Percentiles rank a stretch among this genome's conserved stretches.
phyloP scores from a whole-genome alignment of 495 filamentous ascomycete genomes.

The Annulohypoxylon nitens region DNA sequence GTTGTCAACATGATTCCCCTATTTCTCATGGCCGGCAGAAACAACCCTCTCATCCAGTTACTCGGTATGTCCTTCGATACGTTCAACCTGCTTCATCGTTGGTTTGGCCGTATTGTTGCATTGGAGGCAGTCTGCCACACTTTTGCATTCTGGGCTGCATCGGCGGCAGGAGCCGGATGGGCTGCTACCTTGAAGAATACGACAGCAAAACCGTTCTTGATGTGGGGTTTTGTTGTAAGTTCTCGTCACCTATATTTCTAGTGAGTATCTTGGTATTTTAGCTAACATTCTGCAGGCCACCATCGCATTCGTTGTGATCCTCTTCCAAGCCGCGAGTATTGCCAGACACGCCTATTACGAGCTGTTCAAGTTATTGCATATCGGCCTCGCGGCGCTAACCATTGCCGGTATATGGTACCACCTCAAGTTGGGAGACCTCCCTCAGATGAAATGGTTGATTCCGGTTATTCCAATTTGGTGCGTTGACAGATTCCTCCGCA shows the following conservation, averaged over 20 bases:
- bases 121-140: constrained; percentile 83
- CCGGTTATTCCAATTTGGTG: constrained; percentile 74
- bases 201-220: constrained; percentile 55
- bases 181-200: constrained; percentile 54
- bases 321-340: constrained; percentile 78
- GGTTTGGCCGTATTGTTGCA: constrained; percentile 90
- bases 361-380: constrained; percentile 84
- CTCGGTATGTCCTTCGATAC: constrained; percentile 94
- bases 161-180: constrained; percentile 66
- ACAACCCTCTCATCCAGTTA: constrained; percentile 89
- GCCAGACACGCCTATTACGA: constrained; percentile 93
- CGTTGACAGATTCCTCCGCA: constrained; percentile 70
- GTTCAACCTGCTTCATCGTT: constrained; percentile 94
- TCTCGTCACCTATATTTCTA: neutral
- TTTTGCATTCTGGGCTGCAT: constrained; percentile 67
- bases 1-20: constrained; percentile 92
- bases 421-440: constrained; percentile 70
- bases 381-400: constrained; percentile 72
- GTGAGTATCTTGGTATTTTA: neutral
- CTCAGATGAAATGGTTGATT: constrained; percentile 72
- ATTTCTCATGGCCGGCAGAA: constrained; percentile 88
- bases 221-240: constrained; percentile 70
- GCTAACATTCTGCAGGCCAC: constrained; percentile 62
- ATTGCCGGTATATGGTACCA: constrained; percentile 79
- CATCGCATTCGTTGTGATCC: constrained; percentile 71